Evolutionary conservation across 2,329 filamentous ascomycete genomes (phyloP).

Genomic region (Escovopsis sp.): DNA sequence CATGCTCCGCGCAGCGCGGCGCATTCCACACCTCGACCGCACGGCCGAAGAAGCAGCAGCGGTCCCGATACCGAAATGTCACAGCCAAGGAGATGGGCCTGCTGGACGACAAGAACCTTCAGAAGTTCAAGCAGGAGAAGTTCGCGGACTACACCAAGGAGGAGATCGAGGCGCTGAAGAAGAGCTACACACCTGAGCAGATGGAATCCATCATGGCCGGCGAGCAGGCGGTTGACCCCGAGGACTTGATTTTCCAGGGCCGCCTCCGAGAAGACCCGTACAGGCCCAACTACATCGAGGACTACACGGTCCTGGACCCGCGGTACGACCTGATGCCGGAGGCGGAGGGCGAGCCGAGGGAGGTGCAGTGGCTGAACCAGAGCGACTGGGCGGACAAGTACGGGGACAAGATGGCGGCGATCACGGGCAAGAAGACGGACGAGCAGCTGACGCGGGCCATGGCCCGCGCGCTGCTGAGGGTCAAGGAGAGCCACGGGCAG

Average conservation of each 20-base stretch:
- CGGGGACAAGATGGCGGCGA: conserved; percentile 28
- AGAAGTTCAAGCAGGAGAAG: conserved; percentile 28
- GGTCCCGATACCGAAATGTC: conserved; percentile 38
- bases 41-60: conserved; percentile 24
- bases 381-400: conserved; percentile 47
- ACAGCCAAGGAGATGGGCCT: conserved; percentile 38
- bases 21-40: conserved; percentile 38
- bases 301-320: conserved; percentile 64
- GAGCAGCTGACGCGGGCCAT: conserved; percentile 28
- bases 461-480: conserved; percentile 26
- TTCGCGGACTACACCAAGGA: conserved; percentile 52
- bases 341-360: conserved; percentile 32
- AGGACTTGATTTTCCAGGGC: conserved; percentile 62
- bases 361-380: conserved; percentile 42
- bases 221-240: conserved; percentile 58
- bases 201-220: conserved; percentile 68
- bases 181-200: conserved; percentile 68
- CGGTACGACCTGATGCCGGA: conserved; percentile 56
- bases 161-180: conserved; percentile 46
- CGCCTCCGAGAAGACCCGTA: conserved; percentile 58
- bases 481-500: conserved; percentile 26
- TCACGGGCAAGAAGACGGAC: conserved; percentile 28
- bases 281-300: conserved; percentile 63
- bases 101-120: conserved; percentile 26
- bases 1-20: conserved; percentile 10